Evolutionary conservation across 805 yeast genomes (phyloP), one percentile per base, ranked within the genome.

Genomic region (Starmerella apis): DNA sequence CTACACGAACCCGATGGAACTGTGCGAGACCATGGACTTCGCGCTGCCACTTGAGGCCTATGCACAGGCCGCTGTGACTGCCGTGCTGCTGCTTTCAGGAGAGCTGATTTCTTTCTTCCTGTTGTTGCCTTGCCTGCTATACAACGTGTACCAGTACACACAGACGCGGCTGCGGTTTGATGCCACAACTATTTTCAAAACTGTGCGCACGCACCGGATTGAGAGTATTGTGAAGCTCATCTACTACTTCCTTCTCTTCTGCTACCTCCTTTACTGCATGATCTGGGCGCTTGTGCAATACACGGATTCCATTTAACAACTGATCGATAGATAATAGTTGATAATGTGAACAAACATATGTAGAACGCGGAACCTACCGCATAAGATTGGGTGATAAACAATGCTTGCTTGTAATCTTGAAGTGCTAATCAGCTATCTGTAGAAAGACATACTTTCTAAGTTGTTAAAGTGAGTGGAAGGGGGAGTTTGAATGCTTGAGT

Each of bases 161-260:
- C 78, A 77, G 61, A 86, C 86, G 68, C 80, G 81, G 65, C 88
- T 90, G 65, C 71, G 85, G 56, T 79, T 88, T 66, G 98, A 92
- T 68, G 97, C 97, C 52, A 90, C 98, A 39, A 96, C 90, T 68
- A 92, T 90, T 62, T 92, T 92, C 71, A 79, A 97, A 73, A 88
- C 96, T 37, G 77, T 90, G 63, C 77, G 86, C 61, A 85, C 83
- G 64, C 95, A 88, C 72, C 90, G 92, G 78, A 83, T 83, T 67
- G 97, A 88, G 70, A 77, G 86, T 53, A 87, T 88, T 65, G 69
- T 85, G 66, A 90, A 90, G 68, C 77, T 92, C 60, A 96, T 92
- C 10, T 87, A 86, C 78, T 90, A 86, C 66, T 75, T 90, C 61
- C 68, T 86, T 63, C 73, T 90, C 83, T 92, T 92, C 78, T 90